Conservation (phyloP, 2,329 filamentous ascomycete species). For the Botryosphaeria agaves region DNA sequence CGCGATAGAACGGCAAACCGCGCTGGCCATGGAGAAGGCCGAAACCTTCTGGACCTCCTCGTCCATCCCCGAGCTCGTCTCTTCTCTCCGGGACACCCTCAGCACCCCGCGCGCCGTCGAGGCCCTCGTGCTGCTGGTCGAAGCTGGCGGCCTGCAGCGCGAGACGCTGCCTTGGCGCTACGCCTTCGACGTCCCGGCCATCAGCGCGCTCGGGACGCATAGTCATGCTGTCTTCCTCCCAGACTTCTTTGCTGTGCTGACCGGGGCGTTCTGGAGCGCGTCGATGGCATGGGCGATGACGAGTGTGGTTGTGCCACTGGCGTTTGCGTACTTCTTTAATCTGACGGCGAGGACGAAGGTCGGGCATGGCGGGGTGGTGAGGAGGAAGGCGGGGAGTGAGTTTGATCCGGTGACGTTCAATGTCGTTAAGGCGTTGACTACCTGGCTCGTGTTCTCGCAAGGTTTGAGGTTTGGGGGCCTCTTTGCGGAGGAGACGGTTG, state of each 20-base stretch:
- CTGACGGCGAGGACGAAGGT: conserved; percentile 36
- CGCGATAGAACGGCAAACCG: conserved; percentile 54
- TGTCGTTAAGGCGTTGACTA: conserved; percentile 66
- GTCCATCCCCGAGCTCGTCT: conserved; percentile 47
- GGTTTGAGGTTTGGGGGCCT: conserved; percentile 45
- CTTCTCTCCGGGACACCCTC: conserved; percentile 49
- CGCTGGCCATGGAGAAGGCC: conserved; percentile 49
- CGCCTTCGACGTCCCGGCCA: conserved; percentile 53
- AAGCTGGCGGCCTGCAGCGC: conserved; percentile 50
- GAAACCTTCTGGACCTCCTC: conserved; percentile 46
- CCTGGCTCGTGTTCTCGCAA: conserved; percentile 64
- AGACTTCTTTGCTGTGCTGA: conserved; percentile 65
- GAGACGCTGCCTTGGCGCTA: conserved; percentile 56
- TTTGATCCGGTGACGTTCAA: conserved; percentile 85
- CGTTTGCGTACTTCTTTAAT: conserved; percentile 82
- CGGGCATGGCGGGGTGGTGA: too few relatives aligned
- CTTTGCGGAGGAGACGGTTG: conserved; percentile 41
- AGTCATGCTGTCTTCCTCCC: conserved; percentile 52
- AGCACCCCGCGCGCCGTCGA: conserved; percentile 60
- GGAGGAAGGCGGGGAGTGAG: conserved; percentile 32
- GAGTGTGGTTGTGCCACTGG: conserved; percentile 49
- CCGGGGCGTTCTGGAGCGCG: conserved; percentile 68
- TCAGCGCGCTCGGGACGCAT: conserved; percentile 35
- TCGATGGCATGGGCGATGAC: conserved; percentile 61
- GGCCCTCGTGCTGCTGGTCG: conserved; percentile 47